These are phyloP conservation scores for Aspergillus felis DNA, from an alignment of 2,329 filamentous ascomycete species.

Conservation along the genomic window DNA sequence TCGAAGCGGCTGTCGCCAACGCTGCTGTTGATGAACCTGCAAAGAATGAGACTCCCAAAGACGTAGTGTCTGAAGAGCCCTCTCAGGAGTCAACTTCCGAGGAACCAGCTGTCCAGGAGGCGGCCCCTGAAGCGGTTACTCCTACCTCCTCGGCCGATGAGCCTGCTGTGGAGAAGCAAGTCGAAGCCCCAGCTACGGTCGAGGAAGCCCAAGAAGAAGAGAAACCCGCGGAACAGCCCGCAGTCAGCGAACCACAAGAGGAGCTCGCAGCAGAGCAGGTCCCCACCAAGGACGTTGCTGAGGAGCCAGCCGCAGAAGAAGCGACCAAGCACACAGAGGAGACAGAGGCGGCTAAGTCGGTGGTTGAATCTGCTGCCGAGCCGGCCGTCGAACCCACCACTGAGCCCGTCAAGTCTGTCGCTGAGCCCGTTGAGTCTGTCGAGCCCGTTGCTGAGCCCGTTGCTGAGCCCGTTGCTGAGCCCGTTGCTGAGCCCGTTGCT, in stretches of 20 bases:
- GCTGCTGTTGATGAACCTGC: no score
- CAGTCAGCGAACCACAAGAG: neutral
- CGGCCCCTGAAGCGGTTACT: no score
- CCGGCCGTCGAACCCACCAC: neutral
- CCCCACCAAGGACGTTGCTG: constrained; percentile 4
- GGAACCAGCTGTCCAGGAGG: no score
- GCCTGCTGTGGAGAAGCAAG: neutral
- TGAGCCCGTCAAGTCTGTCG: neutral
- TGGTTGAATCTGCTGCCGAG: neutral
- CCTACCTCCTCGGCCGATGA: neutral
- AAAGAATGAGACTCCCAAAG: no score
- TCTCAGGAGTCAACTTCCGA: no score
- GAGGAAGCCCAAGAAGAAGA: neutral
- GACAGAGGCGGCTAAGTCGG: neutral
- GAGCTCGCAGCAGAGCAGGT: constrained; percentile 4
- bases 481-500: no score
- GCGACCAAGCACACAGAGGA: neutral
- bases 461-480: neutral
- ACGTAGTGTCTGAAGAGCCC: no score
- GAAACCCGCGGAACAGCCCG: neutral
- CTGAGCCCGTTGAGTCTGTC: neutral
- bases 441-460: constrained; percentile 1
- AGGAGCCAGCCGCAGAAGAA: constrained; percentile 2
- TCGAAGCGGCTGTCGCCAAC: no score
- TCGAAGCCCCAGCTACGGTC: neutral